These are phyloP conservation scores for Oidium heveae DNA, from an alignment of 2,329 filamentous ascomycete genomes.

Conservation along the genomic window DNA sequence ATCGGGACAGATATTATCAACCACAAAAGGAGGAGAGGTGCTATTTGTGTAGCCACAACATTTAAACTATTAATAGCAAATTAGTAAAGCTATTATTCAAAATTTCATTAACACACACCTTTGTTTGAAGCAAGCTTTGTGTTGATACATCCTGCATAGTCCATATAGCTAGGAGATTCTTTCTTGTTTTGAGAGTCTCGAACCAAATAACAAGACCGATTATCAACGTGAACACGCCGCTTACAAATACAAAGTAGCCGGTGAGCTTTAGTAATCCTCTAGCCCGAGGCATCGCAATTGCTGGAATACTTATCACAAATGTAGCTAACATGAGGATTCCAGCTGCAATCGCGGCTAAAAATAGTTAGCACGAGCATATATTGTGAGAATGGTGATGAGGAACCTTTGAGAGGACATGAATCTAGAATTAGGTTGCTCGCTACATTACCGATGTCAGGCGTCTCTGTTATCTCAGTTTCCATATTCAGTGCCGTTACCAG, in stretches of 20 bases:
- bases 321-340: slow-evolving; percentile 44
- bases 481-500: slow-evolving; percentile 26
- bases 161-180: slow-evolving; percentile 36
- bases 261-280: slow-evolving; percentile 46
- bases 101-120: slow-evolving; percentile 21
- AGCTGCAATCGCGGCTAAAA: slow-evolving; percentile 42
- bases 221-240: slow-evolving; percentile 35
- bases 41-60: slow-evolving; percentile 64
- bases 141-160: slow-evolving; percentile 25
- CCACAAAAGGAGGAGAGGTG: slow-evolving; percentile 45
- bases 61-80: slow-evolving; percentile 28
- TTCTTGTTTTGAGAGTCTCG: slow-evolving; percentile 41
- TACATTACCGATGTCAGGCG: slow-evolving; percentile 22
- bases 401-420: slow-evolving; percentile 27
- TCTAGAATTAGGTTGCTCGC: slow-evolving; percentile 24
- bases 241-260: slow-evolving; percentile 36
- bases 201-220: slow-evolving; percentile 48
- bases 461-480: slow-evolving; percentile 17
- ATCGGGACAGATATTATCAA: slow-evolving; percentile 40
- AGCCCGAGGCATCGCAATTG: slow-evolving; percentile 38
- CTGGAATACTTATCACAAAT: slow-evolving; percentile 44
- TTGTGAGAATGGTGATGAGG: slow-evolving; percentile 10
- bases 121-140: slow-evolving; percentile 45
- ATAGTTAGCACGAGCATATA: not conserved
- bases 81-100: slow-evolving; percentile 1